phyloP scores from a whole-genome alignment of 2,329 filamentous ascomycete genomes.

The Erysiphe neolycopersici region DNA sequence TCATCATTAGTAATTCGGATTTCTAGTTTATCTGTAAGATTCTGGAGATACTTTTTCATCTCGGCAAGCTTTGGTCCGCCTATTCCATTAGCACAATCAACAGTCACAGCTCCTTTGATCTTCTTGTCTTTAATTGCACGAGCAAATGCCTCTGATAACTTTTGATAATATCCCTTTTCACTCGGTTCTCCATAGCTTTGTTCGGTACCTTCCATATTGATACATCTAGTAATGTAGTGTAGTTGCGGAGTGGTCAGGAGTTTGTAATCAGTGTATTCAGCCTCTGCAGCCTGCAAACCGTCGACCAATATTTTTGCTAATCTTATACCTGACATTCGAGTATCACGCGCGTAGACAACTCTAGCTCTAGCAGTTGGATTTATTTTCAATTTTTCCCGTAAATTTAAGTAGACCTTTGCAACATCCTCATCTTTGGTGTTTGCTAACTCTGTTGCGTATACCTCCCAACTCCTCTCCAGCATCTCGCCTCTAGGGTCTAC shows the following conservation, averaged over 20 bases:
- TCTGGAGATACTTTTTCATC: constrained; percentile 57
- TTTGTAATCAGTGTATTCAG: constrained; percentile 61
- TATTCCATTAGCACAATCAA: constrained; percentile 93
- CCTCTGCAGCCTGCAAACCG: constrained; percentile 48
- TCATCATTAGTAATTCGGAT: constrained; percentile 83
- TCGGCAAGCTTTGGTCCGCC: constrained; percentile 76
- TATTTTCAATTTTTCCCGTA: constrained; percentile 52
- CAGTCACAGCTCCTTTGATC: constrained; percentile 45
- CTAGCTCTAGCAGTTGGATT: constrained; percentile 43
- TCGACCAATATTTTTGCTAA: constrained; percentile 57
- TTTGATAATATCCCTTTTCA: constrained; percentile 85
- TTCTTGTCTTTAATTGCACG: constrained; percentile 55
- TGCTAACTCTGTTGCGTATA: constrained; percentile 64
- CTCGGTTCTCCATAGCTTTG: constrained; percentile 72
- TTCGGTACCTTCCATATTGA: constrained; percentile 74
- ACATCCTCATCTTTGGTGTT: constrained; percentile 61
- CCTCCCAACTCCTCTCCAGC: constrained; percentile 89
- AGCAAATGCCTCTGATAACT: constrained; percentile 63
- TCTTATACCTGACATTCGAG: constrained; percentile 66
- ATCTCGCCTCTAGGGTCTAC: constrained; percentile 97
- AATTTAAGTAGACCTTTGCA: constrained; percentile 45
- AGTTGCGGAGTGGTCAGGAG: constrained; percentile 91
- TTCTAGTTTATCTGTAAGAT: constrained; percentile 39
- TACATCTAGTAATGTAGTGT: constrained; percentile 82
- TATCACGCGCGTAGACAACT: constrained; percentile 79